phyloP scores from a whole-genome alignment of 352 stramenopile species.

The Aphanomyces cochlioides region DNA sequence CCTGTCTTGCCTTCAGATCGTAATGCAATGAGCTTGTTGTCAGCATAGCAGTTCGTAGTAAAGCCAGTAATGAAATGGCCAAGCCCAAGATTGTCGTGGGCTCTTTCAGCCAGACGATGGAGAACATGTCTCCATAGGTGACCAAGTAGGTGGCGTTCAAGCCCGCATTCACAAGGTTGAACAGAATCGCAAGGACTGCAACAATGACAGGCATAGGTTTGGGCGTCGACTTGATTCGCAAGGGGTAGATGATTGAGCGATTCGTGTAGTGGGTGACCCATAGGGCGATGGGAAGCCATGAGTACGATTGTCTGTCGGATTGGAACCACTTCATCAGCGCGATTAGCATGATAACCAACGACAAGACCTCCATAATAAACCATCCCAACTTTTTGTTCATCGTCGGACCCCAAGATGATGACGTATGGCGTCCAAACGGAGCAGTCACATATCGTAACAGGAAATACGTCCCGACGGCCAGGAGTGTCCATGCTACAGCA shows the following conservation, averaged over 20 bases:
- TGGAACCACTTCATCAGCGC: not conserved
- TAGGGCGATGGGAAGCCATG: constrained; percentile 45
- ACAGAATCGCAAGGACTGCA: constrained; percentile 49
- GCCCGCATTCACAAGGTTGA: constrained; percentile 71
- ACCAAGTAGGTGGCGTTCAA: constrained; percentile 64
- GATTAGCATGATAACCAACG: constrained; percentile 51
- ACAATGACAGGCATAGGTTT: constrained; percentile 65
- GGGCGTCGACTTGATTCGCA: constrained; percentile 50
- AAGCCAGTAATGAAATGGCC: constrained; percentile 46
- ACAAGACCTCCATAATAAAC: constrained; percentile 70
- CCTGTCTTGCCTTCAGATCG: constrained; percentile 50
- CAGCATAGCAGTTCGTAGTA: constrained; percentile 60
- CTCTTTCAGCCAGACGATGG: not conserved
- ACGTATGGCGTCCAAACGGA: constrained; percentile 57
- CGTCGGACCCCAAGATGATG: constrained; percentile 53
- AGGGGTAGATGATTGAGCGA: constrained; percentile 63
- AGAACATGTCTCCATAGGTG: constrained; percentile 54
- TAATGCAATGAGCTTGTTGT: constrained; percentile 64
- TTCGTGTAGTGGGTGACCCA: constrained; percentile 70
- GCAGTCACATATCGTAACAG: constrained; percentile 41
- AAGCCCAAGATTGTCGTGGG: constrained; percentile 43
- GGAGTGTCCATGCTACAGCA: constrained; percentile 6
- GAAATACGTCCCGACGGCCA: not conserved
- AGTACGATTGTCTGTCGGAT: not conserved
- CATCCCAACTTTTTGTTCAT: constrained; percentile 56